These are phyloP conservation scores for Sporobolomyces roseus DNA, from an alignment of 768 basidiomycete species.

Conservation along the genomic window DNA sequence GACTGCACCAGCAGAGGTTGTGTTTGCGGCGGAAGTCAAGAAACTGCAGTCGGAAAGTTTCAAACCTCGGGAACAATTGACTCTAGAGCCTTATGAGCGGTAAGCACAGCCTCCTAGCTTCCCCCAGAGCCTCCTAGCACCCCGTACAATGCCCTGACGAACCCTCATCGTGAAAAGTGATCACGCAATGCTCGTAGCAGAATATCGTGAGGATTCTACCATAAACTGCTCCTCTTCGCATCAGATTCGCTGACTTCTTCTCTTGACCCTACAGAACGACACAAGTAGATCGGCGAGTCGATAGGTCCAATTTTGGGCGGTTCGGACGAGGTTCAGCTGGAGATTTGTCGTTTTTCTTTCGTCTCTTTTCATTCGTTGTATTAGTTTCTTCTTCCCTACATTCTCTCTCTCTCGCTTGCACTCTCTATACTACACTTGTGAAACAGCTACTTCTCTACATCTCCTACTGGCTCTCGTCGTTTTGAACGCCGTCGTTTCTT, in stretches of 20 bases:
- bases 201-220: too few species aligned
- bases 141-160: not conserved
- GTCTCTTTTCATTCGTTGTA: not conserved
- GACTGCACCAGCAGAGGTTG: conserved; percentile 79
- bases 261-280: too few species aligned
- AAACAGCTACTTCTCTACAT: not conserved
- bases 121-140: not conserved
- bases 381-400: not conserved
- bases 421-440: not conserved
- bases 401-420: not conserved
- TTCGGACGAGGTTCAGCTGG: not conserved
- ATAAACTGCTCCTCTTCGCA: too few species aligned
- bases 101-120: not conserved
- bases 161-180: not conserved
- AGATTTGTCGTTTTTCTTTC: not conserved
- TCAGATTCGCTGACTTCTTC: too few species aligned
- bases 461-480: not conserved
- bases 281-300: not conserved
- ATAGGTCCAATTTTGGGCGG: too few species aligned
- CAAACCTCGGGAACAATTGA: conserved; percentile 93
- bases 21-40: conserved; percentile 85
- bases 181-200: conserved; percentile 1
- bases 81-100: conserved; percentile 64
- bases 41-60: conserved; percentile 70
- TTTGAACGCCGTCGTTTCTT: too few species aligned